These are phyloP conservation scores for Talaromyces sp. DNA, from an alignment of 2,329 filamentous ascomycete genomes.

Conservation along the genomic window DNA sequence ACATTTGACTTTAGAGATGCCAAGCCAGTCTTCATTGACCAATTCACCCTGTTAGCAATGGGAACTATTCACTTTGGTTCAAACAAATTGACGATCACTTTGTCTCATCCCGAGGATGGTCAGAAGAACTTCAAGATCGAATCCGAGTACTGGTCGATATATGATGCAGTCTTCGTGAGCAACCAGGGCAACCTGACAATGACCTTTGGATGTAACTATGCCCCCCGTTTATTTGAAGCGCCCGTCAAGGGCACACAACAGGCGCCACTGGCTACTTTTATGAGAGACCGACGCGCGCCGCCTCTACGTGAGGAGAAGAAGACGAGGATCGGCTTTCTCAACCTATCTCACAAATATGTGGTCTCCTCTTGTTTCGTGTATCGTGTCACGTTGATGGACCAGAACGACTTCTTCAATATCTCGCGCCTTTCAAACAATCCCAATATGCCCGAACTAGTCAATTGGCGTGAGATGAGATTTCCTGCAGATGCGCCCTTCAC, in stretches of 20 bases:
- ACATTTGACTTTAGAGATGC: slow-evolving; percentile 44
- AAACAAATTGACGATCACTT: slow-evolving; percentile 41
- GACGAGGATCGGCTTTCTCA: slow-evolving; percentile 21
- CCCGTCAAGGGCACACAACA: neutral
- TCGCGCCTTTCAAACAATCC: slow-evolving; percentile 24
- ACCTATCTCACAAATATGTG: slow-evolving; percentile 20
- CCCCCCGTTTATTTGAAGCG: slow-evolving; percentile 22
- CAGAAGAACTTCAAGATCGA: slow-evolving; percentile 35
- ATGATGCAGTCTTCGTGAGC: slow-evolving; percentile 22
- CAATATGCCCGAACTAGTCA: slow-evolving; percentile 22
- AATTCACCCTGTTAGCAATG: slow-evolving; percentile 22
- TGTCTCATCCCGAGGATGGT: slow-evolving; percentile 38
- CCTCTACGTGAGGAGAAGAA: slow-evolving; percentile 12
- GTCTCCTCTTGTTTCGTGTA: slow-evolving; percentile 45
- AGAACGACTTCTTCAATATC: slow-evolving; percentile 28
- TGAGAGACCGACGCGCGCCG: slow-evolving; percentile 13
- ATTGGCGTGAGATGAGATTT: slow-evolving; percentile 22
- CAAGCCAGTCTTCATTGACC: slow-evolving; percentile 41
- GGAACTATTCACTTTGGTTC: slow-evolving; percentile 44
- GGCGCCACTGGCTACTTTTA: neutral
- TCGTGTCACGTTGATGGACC: slow-evolving; percentile 33
- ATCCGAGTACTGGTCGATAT: slow-evolving; percentile 23
- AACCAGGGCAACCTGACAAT: slow-evolving; percentile 28
- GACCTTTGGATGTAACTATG: slow-evolving; percentile 42
- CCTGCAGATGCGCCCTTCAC: slow-evolving; percentile 15